These are phyloP conservation scores for Hypoxylon intermedium DNA, from an alignment of 495 filamentous ascomycete species.

Conservation along the genomic window DNA sequence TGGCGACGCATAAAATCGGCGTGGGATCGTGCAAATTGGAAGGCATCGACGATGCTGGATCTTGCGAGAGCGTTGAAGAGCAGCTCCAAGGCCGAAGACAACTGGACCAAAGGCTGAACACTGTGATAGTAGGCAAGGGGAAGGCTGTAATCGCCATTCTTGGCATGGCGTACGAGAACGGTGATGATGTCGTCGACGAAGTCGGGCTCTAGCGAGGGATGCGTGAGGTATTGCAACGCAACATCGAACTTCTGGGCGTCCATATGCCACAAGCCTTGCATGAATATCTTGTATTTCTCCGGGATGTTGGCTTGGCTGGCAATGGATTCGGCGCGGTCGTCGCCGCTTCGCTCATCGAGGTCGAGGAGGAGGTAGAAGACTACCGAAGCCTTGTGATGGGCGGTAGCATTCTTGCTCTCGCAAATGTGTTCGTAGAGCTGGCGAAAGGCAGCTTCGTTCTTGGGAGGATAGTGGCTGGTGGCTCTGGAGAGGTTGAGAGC, in stretches of 20 bases:
- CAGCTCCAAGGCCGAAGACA: constrained; percentile 62
- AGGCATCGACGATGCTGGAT: constrained; percentile 73
- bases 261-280: constrained; percentile 82
- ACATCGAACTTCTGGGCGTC: constrained; percentile 72
- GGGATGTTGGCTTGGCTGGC: constrained; percentile 61
- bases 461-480: constrained; percentile 71
- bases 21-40: constrained; percentile 72
- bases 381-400: constrained; percentile 77
- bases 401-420: constrained; percentile 60
- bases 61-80: constrained; percentile 72
- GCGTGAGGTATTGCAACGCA: constrained; percentile 74
- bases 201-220: constrained; percentile 77
- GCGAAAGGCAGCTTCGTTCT: constrained; percentile 66
- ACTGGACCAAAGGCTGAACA: constrained; percentile 68
- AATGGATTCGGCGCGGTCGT: constrained; percentile 61
- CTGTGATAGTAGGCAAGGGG: constrained; percentile 79
- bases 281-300: constrained; percentile 73
- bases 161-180: constrained; percentile 66
- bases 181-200: constrained; percentile 82
- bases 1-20: constrained; percentile 64
- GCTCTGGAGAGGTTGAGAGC: constrained; percentile 69
- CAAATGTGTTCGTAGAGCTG: constrained; percentile 70
- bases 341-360: constrained; percentile 60
- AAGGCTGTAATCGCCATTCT: constrained; percentile 67
- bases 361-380: constrained; percentile 84